These are phyloP conservation scores for Yamadazyma aaseri DNA, from an alignment of 1,139 yeast species.

Conservation along the genomic window DNA sequence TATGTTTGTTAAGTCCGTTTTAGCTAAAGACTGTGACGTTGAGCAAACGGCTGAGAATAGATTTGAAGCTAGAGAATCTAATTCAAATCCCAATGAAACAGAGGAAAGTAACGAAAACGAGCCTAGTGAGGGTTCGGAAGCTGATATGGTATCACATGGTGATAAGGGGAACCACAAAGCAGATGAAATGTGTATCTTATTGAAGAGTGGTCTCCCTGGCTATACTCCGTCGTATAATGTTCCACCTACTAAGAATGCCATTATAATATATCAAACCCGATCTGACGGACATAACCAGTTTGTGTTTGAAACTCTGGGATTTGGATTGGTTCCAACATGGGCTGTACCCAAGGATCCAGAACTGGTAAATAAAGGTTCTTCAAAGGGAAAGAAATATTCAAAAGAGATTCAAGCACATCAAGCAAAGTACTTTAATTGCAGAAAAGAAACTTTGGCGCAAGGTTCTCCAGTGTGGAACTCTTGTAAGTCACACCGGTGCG, in stretches of 20 bases:
- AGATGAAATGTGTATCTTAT: conserved; percentile 8
- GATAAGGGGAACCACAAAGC: too few relatives aligned
- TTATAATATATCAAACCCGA: conserved; percentile 27
- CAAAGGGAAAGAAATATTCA: conserved; percentile 22
- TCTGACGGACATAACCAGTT: conserved; percentile 14
- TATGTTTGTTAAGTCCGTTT: conserved; percentile 26
- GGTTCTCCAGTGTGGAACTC: conserved; percentile 52
- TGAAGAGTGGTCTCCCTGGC: conserved; percentile 17
- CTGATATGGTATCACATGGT: too few relatives aligned
- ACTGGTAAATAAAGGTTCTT: conserved; percentile 20
- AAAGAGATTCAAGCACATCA: conserved; percentile 31
- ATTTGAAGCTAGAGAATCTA: conserved; percentile 1
- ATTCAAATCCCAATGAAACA: too few relatives aligned
- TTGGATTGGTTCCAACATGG: conserved; percentile 45
- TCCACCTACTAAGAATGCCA: conserved; percentile 40
- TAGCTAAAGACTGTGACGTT: conserved; percentile 25
- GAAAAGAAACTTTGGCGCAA: conserved; percentile 52
- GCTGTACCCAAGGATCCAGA: conserved; percentile 35
- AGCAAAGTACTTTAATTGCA: conserved; percentile 56
- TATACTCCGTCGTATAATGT: conserved; percentile 32
- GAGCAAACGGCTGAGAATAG: conserved; percentile 40
- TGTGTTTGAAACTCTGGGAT: conserved; percentile 38
- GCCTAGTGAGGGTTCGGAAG: conserved; percentile 7
- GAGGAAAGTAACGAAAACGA: conserved; percentile 9
- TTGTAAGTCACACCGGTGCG: conserved; percentile 51